Conservation (phyloP, 495 filamentous ascomycete species). For the Penicillium taxi region DNA sequence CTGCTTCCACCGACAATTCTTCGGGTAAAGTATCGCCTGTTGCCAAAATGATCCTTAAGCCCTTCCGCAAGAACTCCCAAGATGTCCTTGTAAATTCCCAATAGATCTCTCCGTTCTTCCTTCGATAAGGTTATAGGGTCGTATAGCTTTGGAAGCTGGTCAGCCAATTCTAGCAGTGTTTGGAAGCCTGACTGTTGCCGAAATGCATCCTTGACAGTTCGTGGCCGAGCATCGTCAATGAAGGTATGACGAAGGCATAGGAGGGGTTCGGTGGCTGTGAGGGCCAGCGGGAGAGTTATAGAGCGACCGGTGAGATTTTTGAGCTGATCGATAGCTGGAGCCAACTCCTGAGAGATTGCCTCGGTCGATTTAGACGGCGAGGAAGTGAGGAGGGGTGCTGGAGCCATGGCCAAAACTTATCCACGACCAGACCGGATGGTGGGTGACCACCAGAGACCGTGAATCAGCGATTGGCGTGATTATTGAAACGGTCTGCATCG, state of each 20-base stretch:
- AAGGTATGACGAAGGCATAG: conserved; percentile 49
- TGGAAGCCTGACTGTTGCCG: conserved; percentile 77
- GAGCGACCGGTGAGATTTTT: conserved; percentile 20
- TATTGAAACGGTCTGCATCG: conserved; percentile 38
- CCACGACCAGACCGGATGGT: conserved; percentile 33
- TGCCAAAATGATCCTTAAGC: conserved; percentile 74
- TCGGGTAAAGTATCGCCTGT: conserved; percentile 74
- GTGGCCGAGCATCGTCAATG: conserved; percentile 40
- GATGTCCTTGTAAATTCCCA: conserved; percentile 61
- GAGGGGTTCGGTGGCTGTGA: conserved; percentile 32
- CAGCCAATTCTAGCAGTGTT: conserved; percentile 56
- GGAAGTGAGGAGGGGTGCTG: conserved; percentile 44
- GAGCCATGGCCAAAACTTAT: conserved; percentile 35
- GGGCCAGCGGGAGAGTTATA: conserved; percentile 21
- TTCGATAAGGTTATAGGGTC: conserved; percentile 44
- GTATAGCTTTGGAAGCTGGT: conserved; percentile 64
- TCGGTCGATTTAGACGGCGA: conserved; percentile 55
- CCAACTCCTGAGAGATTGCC: conserved; percentile 52
- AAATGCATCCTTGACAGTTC: conserved; percentile 66
- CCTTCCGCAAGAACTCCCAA: conserved; percentile 67
- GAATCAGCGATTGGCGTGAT: conserved; percentile 26
- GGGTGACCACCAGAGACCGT: conserved; percentile 37
- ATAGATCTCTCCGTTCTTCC: conserved; percentile 51
- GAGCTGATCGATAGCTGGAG: conserved; percentile 50
- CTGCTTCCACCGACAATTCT: conserved; percentile 68